Evolutionary conservation across 768 basidiomycete genomes (phyloP).

Genomic region (Suillus hirtellus): DNA sequence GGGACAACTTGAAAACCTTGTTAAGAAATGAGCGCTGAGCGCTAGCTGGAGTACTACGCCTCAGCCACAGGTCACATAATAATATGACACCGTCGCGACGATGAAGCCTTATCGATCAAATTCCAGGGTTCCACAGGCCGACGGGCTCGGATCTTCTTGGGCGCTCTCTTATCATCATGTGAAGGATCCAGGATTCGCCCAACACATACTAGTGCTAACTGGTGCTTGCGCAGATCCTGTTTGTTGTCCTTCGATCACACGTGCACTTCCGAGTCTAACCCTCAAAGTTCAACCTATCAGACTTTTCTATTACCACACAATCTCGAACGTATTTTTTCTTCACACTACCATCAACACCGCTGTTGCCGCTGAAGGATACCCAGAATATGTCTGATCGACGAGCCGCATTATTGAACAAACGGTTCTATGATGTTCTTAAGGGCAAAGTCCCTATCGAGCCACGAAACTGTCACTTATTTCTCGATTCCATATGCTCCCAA

Average conservation of each 20-base stretch:
- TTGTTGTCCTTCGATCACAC: not conserved
- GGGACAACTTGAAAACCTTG: too few species aligned
- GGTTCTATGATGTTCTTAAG: conserved; percentile 28
- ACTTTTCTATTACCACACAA: not conserved
- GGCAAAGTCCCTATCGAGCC: conserved; percentile 23
- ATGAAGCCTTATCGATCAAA: not conserved
- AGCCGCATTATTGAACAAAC: conserved; percentile 23
- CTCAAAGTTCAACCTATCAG: not conserved
- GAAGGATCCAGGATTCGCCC: too few species aligned
- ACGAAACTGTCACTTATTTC: conserved; percentile 32
- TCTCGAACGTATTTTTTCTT: not conserved
- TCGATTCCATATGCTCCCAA: conserved; percentile 44
- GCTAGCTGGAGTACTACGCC: too few species aligned
- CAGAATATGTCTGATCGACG: conserved; percentile 3
- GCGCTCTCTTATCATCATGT: not conserved
- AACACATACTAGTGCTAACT: not conserved
- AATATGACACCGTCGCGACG: too few species aligned
- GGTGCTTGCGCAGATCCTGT: conserved; percentile 2
- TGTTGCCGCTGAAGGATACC: not conserved
- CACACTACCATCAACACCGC: not conserved
- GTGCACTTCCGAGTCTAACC: not conserved
- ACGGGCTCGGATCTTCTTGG: not conserved
- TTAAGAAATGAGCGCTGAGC: too few species aligned
- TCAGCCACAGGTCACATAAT: too few species aligned
- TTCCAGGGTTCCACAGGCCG: not conserved